Evolutionary conservation across 2,329 filamentous ascomycete genomes (phyloP).

Genomic region (Periglandula ipomoeae): DNA sequence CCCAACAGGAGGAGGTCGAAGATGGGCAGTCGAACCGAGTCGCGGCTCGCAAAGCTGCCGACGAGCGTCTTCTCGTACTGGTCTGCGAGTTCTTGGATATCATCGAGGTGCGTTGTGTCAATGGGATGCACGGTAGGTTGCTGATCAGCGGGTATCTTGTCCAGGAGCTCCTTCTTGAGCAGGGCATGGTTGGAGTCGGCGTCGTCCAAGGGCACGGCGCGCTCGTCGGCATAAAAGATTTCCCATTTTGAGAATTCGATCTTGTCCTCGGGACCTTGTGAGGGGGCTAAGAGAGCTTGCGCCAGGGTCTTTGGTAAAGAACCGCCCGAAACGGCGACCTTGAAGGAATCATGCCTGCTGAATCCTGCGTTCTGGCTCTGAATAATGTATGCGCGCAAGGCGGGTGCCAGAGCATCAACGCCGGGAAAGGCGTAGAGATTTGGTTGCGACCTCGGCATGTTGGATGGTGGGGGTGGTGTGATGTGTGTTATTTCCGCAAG

Average conservation of each 20-base stretch:
- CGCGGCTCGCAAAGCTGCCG: slow-evolving; percentile 75
- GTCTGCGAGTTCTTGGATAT: slow-evolving; percentile 87
- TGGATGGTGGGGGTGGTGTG: neutral
- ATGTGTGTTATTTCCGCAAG: neutral
- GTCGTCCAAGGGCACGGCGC: slow-evolving; percentile 84
- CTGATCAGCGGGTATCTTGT: slow-evolving; percentile 67
- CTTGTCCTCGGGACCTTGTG: slow-evolving; percentile 45
- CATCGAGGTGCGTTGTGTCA: slow-evolving; percentile 53
- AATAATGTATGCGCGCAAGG: slow-evolving; percentile 75
- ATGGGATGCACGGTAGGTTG: slow-evolving; percentile 72
- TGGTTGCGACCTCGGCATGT: slow-evolving; percentile 47
- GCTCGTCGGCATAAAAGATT: slow-evolving; percentile 97
- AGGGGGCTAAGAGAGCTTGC: slow-evolving; percentile 62
- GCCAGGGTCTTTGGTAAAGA: slow-evolving; percentile 85
- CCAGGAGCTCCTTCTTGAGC: slow-evolving; percentile 76
- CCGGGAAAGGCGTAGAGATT: slow-evolving; percentile 75
- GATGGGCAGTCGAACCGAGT: slow-evolving; percentile 88
- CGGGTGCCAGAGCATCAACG: slow-evolving; percentile 60
- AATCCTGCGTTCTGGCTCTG: slow-evolving; percentile 73
- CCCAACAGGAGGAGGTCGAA: slow-evolving; percentile 92
- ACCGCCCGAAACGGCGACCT: slow-evolving; percentile 86
- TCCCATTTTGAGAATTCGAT: slow-evolving; percentile 84
- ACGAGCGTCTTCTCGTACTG: slow-evolving; percentile 87
- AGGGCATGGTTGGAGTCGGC: slow-evolving; percentile 90
- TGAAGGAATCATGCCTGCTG: slow-evolving; percentile 74